A percentile compares a stretch with the other conserved stretches of the same genome.
Evolutionary conservation across 2,329 filamentous ascomycete species (phyloP).

Genomic region (Ilyonectria destructans): DNA sequence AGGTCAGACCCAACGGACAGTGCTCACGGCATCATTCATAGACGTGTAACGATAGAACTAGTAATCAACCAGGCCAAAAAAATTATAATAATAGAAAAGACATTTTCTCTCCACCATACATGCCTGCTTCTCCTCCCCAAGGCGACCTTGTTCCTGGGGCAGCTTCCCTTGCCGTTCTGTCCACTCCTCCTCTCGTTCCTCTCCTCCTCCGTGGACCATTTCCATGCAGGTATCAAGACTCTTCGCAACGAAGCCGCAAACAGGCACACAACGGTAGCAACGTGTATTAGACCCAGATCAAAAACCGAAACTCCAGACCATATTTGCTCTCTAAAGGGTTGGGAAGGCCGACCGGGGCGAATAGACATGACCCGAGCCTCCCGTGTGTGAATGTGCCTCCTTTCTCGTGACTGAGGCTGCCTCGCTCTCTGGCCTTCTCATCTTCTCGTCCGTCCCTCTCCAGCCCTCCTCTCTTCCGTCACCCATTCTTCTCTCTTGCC

Average conservation of each 20-base stretch:
- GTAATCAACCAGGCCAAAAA: constrained; percentile 14
- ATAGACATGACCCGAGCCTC: constrained; percentile 48
- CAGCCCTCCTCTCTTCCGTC: constrained; percentile 14
- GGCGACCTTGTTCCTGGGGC: constrained; percentile 5
- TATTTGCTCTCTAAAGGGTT: constrained; percentile 59
- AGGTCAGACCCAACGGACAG: constrained; percentile 34
- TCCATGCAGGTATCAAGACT: constrained; percentile 30
- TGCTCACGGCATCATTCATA: constrained; percentile 53
- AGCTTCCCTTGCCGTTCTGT: neutral
- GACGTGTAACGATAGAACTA: constrained; percentile 50
- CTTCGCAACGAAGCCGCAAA: constrained; percentile 34
- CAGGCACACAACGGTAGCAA: constrained; percentile 49
- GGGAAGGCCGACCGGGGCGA: constrained; percentile 47
- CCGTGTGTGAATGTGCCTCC: constrained; percentile 42
- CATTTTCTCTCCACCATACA: constrained; percentile 20
- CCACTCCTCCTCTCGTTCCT: neutral
- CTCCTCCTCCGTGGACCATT: constrained; percentile 9
- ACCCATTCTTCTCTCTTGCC: constrained; percentile 9
- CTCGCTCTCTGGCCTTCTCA: constrained; percentile 37
- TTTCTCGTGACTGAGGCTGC: constrained; percentile 42
- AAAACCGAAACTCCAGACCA: constrained; percentile 66
- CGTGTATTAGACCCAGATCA: constrained; percentile 63
- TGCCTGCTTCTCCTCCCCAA: constrained; percentile 4
- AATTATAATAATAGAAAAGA: constrained; percentile 22
- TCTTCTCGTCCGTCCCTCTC: constrained; percentile 22